These are phyloP conservation scores for Hamigera avellanea DNA, from an alignment of 495 filamentous ascomycete genomes.

Conservation along the genomic window DNA sequence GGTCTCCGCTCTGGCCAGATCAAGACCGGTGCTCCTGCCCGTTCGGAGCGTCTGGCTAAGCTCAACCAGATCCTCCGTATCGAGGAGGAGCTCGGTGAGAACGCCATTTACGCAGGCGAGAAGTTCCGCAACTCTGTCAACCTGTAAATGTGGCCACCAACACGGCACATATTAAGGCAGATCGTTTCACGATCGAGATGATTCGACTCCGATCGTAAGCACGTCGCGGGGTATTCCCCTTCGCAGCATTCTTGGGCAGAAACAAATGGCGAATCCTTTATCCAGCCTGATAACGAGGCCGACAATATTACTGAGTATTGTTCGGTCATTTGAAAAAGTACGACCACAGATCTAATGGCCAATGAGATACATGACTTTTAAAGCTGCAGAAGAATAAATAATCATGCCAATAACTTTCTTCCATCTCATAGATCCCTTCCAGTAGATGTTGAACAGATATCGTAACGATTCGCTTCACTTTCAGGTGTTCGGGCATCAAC, in stretches of 20 bases:
- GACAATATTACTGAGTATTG: neutral
- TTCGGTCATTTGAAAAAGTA: neutral
- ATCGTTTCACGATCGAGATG: neutral
- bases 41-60: constrained; percentile 97
- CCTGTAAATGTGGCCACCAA: constrained; percentile 47
- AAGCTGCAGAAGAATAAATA: too few relatives aligned
- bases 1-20: constrained; percentile 95
- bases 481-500: neutral
- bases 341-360: neutral
- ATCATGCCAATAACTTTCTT: too few relatives aligned
- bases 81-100: constrained; percentile 92
- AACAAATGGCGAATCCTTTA: neutral
- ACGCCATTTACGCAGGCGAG: constrained; percentile 81
- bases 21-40: constrained; percentile 94
- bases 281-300: too few relatives aligned
- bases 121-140: constrained; percentile 86
- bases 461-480: too few relatives aligned
- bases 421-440: too few relatives aligned
- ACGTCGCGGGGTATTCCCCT: neutral
- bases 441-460: too few relatives aligned
- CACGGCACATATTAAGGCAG: neutral
- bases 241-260: neutral
- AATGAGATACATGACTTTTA: neutral
- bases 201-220: neutral
- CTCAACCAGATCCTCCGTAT: constrained; percentile 99